Evolutionary conservation across 768 basidiomycete genomes (phyloP).

Genomic region (Termitomyces sp.): DNA sequence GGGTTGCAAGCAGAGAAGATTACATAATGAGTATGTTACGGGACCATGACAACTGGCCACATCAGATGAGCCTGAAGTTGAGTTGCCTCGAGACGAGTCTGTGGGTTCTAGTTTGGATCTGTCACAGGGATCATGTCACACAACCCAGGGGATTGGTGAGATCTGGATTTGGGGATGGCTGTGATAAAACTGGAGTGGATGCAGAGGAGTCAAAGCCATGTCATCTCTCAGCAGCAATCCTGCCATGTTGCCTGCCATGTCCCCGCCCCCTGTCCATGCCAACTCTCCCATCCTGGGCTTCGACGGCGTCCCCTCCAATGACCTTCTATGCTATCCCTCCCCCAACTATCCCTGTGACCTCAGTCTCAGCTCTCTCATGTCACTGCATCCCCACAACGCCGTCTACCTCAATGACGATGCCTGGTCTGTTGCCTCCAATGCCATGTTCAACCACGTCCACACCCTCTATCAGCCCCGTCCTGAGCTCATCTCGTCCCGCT

Average conservation of each 20-base stretch:
- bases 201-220: no score
- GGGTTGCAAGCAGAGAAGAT: no score
- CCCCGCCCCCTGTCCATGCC: conserved; percentile 4
- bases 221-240: neutral
- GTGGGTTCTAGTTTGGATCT: no score
- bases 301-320: neutral
- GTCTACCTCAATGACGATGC: conserved; percentile 32
- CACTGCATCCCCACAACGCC: conserved; percentile 21
- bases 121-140: no score
- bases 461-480: neutral
- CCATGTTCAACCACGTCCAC: neutral
- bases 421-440: conserved; percentile 7
- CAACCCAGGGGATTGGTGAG: neutral
- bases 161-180: neutral
- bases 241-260: neutral
- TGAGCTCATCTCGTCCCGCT: conserved; percentile 10
- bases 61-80: no score
- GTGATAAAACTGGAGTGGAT: no score
- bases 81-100: no score
- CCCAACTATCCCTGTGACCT: conserved; percentile 9
- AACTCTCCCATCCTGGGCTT: conserved; percentile 24
- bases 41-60: no score
- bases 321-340: conserved; percentile 16
- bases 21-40: no score
- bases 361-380: neutral